These are phyloP conservation scores for Leucosporidium yakuticum DNA, from an alignment of 768 basidiomycete genomes.

Conservation along the genomic window DNA sequence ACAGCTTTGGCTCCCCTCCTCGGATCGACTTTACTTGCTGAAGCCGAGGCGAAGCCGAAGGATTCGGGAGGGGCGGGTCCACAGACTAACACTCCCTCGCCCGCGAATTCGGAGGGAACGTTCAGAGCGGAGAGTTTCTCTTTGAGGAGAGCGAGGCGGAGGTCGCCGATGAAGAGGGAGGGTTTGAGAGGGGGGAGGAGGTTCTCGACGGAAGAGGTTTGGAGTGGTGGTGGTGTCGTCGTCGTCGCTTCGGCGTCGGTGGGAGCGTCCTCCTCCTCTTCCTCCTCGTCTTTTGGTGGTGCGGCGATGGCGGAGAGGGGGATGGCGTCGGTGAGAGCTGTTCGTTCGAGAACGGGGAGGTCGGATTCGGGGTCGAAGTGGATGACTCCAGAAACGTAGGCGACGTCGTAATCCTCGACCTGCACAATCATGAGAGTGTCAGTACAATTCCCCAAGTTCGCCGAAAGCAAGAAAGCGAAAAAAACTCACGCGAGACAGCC, in stretches of 20 bases:
- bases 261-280: neutral
- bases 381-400: conserved; percentile 83
- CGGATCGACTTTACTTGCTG: conserved; percentile 50
- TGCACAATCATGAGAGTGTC: conserved; percentile 43
- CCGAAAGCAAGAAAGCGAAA: neutral
- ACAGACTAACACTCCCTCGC: conserved; percentile 92
- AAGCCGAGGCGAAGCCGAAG: conserved; percentile 52
- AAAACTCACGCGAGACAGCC: conserved; percentile 58
- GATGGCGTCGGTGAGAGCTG: conserved; percentile 35
- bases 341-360: conserved; percentile 77
- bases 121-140: conserved; percentile 65
- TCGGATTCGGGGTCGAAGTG: conserved; percentile 76
- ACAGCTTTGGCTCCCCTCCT: conserved; percentile 40
- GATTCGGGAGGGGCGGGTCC: conserved; percentile 40
- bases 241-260: neutral
- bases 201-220: neutral
- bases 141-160: conserved; percentile 85
- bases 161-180: conserved; percentile 95
- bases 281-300: neutral
- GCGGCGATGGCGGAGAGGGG: neutral
- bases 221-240: neutral
- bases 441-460: neutral
- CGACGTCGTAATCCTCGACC: conserved; percentile 98
- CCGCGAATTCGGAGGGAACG: conserved; percentile 88
- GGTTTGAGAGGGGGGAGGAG: conserved; percentile 62